Evolutionary conservation across 176 grass and related monocot species (phyloP), one percentile per base, ranked within the genome.

Genomic region (Chloris gayana): DNA sequence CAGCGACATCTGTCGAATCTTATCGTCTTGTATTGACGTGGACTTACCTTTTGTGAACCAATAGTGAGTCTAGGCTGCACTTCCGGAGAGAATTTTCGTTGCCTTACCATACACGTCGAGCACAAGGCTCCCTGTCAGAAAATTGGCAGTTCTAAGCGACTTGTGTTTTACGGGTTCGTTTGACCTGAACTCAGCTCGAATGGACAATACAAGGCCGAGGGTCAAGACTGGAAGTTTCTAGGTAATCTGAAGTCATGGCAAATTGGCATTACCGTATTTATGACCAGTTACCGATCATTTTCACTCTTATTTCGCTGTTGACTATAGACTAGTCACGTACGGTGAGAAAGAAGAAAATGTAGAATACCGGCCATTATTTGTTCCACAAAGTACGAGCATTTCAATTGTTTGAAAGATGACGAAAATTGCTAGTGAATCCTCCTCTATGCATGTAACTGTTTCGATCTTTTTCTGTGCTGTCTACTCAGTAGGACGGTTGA

Each of bases 71-170:
- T 6, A 2, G 21, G 3, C 22, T 32, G 27, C 18, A 14, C 37
- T 76, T 45, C 58, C 18, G 46, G 57, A 77, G 21, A 25, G 32
- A 63, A 54, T 63, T 33, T 63, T 70, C 67, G 10, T 72, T 56
- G 74, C 83, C 74, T 71, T 64, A 14, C 42, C 14, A 64, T 56
- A 12, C 72, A 82, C 67, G 78, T 33, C 60, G 26, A 14, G 12
- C 50, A 57, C 44, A 46, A 13, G 14, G 15, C 0, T 50, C 47
- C 47, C 47, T 17, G 3, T 18, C 24, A 41, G 4, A 14, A 15
- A 41, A 31, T 26, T 34, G 9, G 8, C 37, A 11, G 54, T 12
- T 47, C 26, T 6, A 44, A 5, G 39, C 13, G 3, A 19, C 24
- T 84, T 50, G 17, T 12, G 15, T 78, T 65, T 53, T 39, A 58